Evolutionary conservation across 1,284 basidiomycete species (phyloP).

Genomic region (Boletellus deceptivus): DNA sequence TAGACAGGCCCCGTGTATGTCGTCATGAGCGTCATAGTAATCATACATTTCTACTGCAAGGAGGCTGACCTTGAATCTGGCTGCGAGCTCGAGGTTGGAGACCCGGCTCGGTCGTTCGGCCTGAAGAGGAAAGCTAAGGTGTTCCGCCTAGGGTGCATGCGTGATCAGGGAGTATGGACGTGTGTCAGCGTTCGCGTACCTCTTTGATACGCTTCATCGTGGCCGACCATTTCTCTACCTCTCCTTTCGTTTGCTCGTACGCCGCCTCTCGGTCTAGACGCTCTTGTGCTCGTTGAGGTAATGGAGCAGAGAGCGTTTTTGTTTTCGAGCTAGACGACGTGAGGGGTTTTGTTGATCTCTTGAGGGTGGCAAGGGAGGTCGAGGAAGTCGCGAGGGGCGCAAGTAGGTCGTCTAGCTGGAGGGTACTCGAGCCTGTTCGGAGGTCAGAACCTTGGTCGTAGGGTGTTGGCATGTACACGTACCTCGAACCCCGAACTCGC

Average conservation of each 20-base stretch:
- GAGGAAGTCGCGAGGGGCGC: constrained; percentile 61
- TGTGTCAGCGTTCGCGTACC: constrained; percentile 35
- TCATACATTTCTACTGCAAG: too few relatives aligned
- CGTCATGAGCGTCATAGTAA: too few relatives aligned
- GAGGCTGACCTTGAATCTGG: constrained; percentile 72
- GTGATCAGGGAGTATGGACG: background rate
- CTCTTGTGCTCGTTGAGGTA: constrained; percentile 86
- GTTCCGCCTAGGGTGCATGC: constrained; percentile 64
- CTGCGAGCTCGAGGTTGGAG: constrained; percentile 77
- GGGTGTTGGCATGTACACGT: background rate
- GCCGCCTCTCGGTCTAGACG: constrained; percentile 91
- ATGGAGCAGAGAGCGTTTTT: constrained; percentile 78
- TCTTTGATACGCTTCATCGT: constrained; percentile 89
- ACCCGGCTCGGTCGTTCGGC: constrained; percentile 51
- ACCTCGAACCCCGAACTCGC: constrained; percentile 66
- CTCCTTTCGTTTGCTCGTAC: constrained; percentile 89
- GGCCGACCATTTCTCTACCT: constrained; percentile 91
- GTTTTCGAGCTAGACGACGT: constrained; percentile 35
- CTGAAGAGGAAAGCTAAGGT: constrained; percentile 91
- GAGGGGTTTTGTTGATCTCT: constrained; percentile 65
- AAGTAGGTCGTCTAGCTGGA: constrained; percentile 75
- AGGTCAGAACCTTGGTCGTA: constrained; percentile 9
- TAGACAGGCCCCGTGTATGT: background rate
- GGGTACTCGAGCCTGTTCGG: constrained; percentile 45
- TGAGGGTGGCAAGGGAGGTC: constrained; percentile 60